phyloP scores from a whole-genome alignment of 2,329 filamentous ascomycete species.

The Macroventuria anomochaeta region DNA sequence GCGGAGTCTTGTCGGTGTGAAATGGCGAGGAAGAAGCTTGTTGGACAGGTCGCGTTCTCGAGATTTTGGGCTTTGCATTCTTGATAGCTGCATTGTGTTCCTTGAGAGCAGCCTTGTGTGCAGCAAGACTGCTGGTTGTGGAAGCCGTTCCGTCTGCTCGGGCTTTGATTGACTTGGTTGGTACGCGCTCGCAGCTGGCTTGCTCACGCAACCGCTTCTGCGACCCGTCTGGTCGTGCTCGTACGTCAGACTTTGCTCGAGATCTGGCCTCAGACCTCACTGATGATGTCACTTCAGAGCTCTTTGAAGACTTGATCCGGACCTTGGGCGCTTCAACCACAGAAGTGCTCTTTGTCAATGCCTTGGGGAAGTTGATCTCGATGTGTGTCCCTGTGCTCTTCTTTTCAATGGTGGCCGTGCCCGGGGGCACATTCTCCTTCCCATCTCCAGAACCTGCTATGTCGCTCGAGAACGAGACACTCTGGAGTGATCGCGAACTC shows the following conservation, averaged over 20 bases:
- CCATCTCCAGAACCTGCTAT: conserved; percentile 62
- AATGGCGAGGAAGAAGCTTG: conserved; percentile 47
- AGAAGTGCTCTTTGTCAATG: conserved; percentile 31
- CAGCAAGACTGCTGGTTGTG: conserved; percentile 31
- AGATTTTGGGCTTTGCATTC: conserved; percentile 31
- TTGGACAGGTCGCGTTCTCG: conserved; percentile 28
- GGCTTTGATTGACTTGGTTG: conserved; percentile 46
- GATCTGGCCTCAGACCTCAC: conserved; percentile 13
- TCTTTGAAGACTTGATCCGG: conserved; percentile 21
- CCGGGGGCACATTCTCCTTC: conserved; percentile 69
- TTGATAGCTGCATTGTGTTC: conserved; percentile 35
- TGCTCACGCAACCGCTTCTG: conserved; percentile 47
- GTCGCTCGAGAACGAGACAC: conserved; percentile 52
- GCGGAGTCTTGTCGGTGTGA: conserved; percentile 45
- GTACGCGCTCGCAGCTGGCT: conserved; percentile 37
- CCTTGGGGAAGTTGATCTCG: conserved; percentile 41
- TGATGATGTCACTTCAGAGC: conserved; percentile 24
- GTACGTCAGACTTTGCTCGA: conserved; percentile 26
- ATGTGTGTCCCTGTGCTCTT: conserved; percentile 38
- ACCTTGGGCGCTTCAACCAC: conserved; percentile 27
- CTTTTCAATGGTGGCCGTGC: conserved; percentile 39
- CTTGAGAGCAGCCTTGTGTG: conserved; percentile 24
- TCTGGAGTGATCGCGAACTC: conserved; percentile 49
- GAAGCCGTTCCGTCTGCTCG: conserved; percentile 39
- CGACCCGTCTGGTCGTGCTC: conserved; percentile 33